Percentiles rank a stretch among this genome's conserved stretches.
Conservation (phyloP, 2,329 filamentous ascomycete genomes). For the Amesomyces nigricolor region DNA sequence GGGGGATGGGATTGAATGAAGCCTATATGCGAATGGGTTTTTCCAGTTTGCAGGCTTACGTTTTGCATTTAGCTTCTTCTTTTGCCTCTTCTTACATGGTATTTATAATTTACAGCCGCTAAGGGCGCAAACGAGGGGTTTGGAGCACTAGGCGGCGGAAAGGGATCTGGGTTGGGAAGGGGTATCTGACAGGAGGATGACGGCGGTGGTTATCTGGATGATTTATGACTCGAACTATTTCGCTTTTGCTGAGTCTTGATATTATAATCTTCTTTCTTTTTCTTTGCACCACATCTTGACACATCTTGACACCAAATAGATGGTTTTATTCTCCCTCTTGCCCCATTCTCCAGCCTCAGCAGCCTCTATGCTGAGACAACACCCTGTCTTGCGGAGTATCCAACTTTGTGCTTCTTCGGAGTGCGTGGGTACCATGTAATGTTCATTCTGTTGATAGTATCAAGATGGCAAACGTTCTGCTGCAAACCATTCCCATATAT, state of each 20-base stretch:
- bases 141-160: neutral
- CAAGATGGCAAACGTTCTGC: too few species aligned
- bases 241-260: neutral
- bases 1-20: neutral
- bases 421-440: too few species aligned
- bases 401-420: too few species aligned
- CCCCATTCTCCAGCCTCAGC: too few species aligned
- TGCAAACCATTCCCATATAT: too few species aligned
- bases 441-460: too few species aligned
- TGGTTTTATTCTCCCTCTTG: too few species aligned
- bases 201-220: conserved; percentile 8
- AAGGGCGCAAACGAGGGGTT: neutral
- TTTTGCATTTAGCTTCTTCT: neutral
- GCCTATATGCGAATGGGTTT: too few species aligned
- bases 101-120: too few species aligned
- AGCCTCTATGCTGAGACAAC: too few species aligned
- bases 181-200: neutral
- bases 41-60: neutral
- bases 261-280: neutral
- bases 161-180: neutral
- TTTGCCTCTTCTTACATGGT: neutral
- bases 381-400: too few species aligned
- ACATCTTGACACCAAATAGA: neutral
- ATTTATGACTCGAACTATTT: neutral
- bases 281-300: neutral